Conservation (phyloP, 768 basidiomycete genomes). For the Kwoniella heveanensis region DNA sequence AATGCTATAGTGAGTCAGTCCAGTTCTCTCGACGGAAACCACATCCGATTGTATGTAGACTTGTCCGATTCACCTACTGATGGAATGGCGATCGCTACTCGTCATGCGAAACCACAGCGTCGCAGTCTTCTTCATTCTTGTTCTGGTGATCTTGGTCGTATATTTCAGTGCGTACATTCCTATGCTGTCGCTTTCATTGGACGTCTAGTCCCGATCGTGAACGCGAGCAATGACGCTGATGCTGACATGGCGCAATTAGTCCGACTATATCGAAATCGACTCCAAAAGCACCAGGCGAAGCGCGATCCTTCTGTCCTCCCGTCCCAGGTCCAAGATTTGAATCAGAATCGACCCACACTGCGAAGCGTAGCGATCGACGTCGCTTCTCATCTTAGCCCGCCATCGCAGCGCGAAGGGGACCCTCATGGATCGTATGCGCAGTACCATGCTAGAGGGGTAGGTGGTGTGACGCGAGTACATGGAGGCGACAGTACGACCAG, state of each 20-base stretch:
- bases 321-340: conserved; percentile 6
- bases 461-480: conserved; percentile 10
- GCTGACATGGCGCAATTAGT: not conserved
- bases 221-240: not conserved
- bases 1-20: conserved; percentile 18
- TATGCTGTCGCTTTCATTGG: not conserved
- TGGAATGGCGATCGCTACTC: not conserved
- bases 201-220: not conserved
- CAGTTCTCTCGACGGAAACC: too few relatives aligned
- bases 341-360: conserved; percentile 9
- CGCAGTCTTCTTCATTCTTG: conserved; percentile 9
- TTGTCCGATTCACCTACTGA: too few relatives aligned
- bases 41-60: too few relatives aligned
- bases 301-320: conserved; percentile 8
- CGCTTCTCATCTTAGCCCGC: not conserved
- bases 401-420: not conserved
- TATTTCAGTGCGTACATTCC: conserved; percentile 12
- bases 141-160: conserved; percentile 8
- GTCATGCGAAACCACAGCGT: conserved; percentile 1
- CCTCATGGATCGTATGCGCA: not conserved
- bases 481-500: conserved; percentile 14
- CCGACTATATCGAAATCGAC: conserved; percentile 1
- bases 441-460: not conserved
- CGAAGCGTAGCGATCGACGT: conserved; percentile 11
- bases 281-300: not conserved